Base-by-base conservation (phyloP, 1,284 basidiomycete genomes). In the Thelephora terrestris region DNA sequence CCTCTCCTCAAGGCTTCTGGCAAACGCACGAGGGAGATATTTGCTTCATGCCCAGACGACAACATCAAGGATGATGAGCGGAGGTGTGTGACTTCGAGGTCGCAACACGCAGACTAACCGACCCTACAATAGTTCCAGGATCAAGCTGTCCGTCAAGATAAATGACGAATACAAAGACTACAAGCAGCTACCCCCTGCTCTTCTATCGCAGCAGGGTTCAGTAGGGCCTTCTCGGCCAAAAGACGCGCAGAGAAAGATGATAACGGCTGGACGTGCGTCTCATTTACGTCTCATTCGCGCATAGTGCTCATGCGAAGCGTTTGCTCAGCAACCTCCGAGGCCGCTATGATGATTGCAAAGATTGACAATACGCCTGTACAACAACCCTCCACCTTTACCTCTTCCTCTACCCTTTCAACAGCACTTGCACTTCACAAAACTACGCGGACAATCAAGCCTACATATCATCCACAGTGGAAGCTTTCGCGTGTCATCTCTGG, bases 401-500 rank as follows among this genome's bases (percentile, higher is more conserved):
- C 81, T 7, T 70, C 75, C 25, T 64, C 73, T 39, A 78, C 78
- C 46, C 77, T 97, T 45, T 89, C 89, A 16, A 82, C 91, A 59
- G 91, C 91, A 0, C 79, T 97, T 45, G 81, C 84, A 50, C 76
- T 90, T 20, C 90, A 94, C 68, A 92, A 95, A 70, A 91, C 91
- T 50, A 90, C 87, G 4, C 79, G 91, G 29, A 89, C 88, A 27
- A 80, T 96, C 58, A 95, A 97, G 65, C 96, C 95, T 2, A 87
- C 85, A 7, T 97, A 91, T 63, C 95, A 99, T 60, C 81, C 95
- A 5, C 88, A 85, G 58, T 95, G 95, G 95, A 97, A 97, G 68
- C 83, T 99, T 47, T 76, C 85, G 57, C 87, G 94, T 47, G 96
- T 99, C 59, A 98, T 99, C 53, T 97, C 93, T 1, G 95, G 95